Base-by-base conservation (phyloP, 2,329 filamentous ascomycete species). In the Thelonectria blattea region DNA sequence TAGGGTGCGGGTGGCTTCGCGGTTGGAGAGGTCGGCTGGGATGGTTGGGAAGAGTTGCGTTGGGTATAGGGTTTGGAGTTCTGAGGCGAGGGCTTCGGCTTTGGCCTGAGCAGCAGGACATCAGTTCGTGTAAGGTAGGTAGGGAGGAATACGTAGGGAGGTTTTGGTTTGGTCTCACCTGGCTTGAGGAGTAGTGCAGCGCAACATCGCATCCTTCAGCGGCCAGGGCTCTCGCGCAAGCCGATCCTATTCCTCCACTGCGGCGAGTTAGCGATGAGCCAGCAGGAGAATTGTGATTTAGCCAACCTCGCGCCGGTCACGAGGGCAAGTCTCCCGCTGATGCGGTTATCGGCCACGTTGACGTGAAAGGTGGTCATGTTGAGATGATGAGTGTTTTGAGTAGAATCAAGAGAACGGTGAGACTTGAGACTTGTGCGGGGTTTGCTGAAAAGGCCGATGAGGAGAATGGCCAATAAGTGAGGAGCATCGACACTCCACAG, bases 161-260 rank as follows among this genome's bases (percentile, higher is more conserved):
- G 18, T 39, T 24, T 24, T 12, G 30, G n/a, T 12, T n/a, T n/a
- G n/a, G n/a, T n/a, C 65, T 22, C 61, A 74, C 74, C 63, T 69
- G 64, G 56, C 70, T 77, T 2, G 74, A 73, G 0, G 72, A 70
- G 55, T 72, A 76, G 56, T 77, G 75, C 22, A 77, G 56, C 20
- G 65, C 72, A 20, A 77, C 65, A 62, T 77, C 73, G 34, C 75
- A 76, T 1, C 75, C 75, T 41, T 77, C 70, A 5, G 72, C 70
- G 17, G 75, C 75, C 50, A 77, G 62, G 3, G 67, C 68, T 53
- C 63, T 70, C 12, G 73, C 75, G 52, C 68, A 71, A 0, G 70
- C 69, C 6, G 73, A 73, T 9, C 75, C 75, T 18, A 77, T 77
- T 3, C 75, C 75, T 50, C 74, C 75, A 39, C 74, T 77, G 15